phyloP scores from a whole-genome alignment of 2,329 filamentous ascomycete species.

The Dothideomycetidae sp. region DNA sequence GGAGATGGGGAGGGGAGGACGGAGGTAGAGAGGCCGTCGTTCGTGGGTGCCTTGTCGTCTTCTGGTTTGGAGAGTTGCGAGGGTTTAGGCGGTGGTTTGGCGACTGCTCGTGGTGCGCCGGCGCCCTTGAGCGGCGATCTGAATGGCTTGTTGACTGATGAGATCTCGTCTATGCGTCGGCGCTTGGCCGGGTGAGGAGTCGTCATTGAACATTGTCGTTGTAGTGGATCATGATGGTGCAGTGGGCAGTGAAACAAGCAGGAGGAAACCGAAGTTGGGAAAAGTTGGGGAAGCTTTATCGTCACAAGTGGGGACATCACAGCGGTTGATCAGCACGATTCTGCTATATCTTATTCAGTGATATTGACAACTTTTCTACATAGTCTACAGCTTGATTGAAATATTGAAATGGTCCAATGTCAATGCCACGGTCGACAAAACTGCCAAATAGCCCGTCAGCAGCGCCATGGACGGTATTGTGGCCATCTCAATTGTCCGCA shows the following conservation, averaged over 20 bases:
- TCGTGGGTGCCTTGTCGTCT: background rate
- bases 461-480: conserved; percentile 55
- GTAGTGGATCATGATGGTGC: background rate
- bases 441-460: conserved; percentile 55
- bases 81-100: conserved; percentile 5
- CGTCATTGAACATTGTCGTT: conserved; percentile 5
- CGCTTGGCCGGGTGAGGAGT: conserved; percentile 40
- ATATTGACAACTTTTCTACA: background rate
- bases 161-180: conserved; percentile 42
- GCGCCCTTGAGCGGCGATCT: conserved; percentile 49
- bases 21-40: background rate
- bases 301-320: too few relatives aligned
- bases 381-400: conserved; percentile 51
- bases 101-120: conserved; percentile 10
- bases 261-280: background rate
- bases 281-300: background rate
- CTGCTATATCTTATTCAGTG: background rate
- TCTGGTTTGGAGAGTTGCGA: background rate
- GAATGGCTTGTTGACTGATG: conserved; percentile 55
- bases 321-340: background rate
- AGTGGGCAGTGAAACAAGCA: background rate
- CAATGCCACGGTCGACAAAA: conserved; percentile 54
- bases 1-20: background rate
- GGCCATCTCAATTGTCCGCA: conserved; percentile 64
- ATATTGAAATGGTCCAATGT: conserved; percentile 50